These are phyloP conservation scores for Raphanus hybrid DNA, from an alignment of 441 rosid species.

Conservation along the genomic window DNA sequence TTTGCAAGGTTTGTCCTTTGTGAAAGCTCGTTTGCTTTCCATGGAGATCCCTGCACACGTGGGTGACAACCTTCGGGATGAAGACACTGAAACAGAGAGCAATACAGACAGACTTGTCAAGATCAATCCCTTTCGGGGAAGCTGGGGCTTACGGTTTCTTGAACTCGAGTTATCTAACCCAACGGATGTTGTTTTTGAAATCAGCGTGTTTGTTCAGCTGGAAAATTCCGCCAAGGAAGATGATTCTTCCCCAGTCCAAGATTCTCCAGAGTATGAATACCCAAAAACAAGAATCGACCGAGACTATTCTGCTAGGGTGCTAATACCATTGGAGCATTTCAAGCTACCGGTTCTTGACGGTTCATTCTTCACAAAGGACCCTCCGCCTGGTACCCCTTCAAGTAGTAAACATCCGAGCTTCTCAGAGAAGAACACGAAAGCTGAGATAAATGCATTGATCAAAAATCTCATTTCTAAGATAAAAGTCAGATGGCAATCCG, in stretches of 20 bases:
- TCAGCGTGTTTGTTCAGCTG: constrained; percentile 79
- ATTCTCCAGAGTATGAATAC: constrained; percentile 69
- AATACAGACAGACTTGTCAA: constrained; percentile 81
- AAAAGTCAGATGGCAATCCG: constrained; percentile 94
- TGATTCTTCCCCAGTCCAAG: constrained; percentile 47
- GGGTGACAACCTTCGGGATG: constrained; percentile 67
- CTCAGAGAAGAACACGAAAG: constrained; percentile 86
- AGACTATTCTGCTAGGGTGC: constrained; percentile 89
- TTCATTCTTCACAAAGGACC: constrained; percentile 76
- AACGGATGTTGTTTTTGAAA: constrained; percentile 91
- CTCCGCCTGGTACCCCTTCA: constrained; percentile 54
- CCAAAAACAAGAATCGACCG: constrained; percentile 93
- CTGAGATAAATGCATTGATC: constrained; percentile 84
- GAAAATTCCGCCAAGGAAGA: constrained; percentile 63
- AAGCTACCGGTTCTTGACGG: constrained; percentile 93
- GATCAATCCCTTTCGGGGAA: constrained; percentile 94
- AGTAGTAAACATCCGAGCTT: constrained; percentile 60
- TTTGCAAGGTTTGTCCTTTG: constrained; percentile 89
- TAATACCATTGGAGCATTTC: constrained; percentile 95
- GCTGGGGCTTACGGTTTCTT: constrained; percentile 97
- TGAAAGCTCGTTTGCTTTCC: constrained; percentile 91
- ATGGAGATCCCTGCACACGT: constrained; percentile 98
- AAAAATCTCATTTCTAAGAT: constrained; percentile 90
- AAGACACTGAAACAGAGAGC: constrained; percentile 53
- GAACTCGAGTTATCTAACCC: constrained; percentile 96